Evolutionary conservation across 2,329 filamentous ascomycete species (phyloP).

Genomic region (Bretziella fagacearum): DNA sequence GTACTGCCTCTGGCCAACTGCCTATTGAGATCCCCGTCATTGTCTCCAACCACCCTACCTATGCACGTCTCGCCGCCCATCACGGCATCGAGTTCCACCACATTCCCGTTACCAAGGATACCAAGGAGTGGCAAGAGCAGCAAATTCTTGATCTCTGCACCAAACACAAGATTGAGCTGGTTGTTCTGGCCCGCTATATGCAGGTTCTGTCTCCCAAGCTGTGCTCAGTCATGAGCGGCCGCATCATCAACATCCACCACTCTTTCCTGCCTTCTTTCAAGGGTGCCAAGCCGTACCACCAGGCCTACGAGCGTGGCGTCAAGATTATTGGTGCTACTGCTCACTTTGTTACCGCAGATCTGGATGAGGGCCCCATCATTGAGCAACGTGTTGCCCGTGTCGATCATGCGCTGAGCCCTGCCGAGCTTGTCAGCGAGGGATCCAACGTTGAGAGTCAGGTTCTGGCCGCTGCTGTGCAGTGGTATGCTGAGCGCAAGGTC

Average conservation of each 20-base stretch:
- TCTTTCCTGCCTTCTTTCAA: slow-evolving; percentile 77
- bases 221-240: slow-evolving; percentile 59
- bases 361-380: slow-evolving; percentile 78
- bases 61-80: slow-evolving; percentile 46
- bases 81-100: slow-evolving; percentile 70
- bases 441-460: slow-evolving; percentile 76
- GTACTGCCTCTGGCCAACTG: slow-evolving; percentile 56
- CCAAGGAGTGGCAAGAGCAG: slow-evolving; percentile 56
- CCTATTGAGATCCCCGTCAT: slow-evolving; percentile 61
- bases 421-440: slow-evolving; percentile 61
- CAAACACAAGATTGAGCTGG: slow-evolving; percentile 54
- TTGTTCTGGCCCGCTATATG: slow-evolving; percentile 71
- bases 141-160: slow-evolving; percentile 54
- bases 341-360: slow-evolving; percentile 70
- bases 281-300: slow-evolving; percentile 75
- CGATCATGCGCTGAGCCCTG: slow-evolving; percentile 58
- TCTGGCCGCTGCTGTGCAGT: slow-evolving; percentile 64
- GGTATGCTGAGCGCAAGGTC: slow-evolving; percentile 62
- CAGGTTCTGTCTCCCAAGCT: slow-evolving; percentile 41
- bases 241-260: slow-evolving; percentile 86
- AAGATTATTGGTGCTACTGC: slow-evolving; percentile 80
- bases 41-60: slow-evolving; percentile 69
- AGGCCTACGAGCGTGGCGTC: slow-evolving; percentile 70
- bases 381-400: slow-evolving; percentile 67
- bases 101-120: slow-evolving; percentile 62